Percentiles rank a stretch among this genome's conserved stretches.
These are phyloP conservation scores for Aquilaria yunnanensis DNA, from an alignment of 345 rosid species.

Conservation along the genomic window DNA sequence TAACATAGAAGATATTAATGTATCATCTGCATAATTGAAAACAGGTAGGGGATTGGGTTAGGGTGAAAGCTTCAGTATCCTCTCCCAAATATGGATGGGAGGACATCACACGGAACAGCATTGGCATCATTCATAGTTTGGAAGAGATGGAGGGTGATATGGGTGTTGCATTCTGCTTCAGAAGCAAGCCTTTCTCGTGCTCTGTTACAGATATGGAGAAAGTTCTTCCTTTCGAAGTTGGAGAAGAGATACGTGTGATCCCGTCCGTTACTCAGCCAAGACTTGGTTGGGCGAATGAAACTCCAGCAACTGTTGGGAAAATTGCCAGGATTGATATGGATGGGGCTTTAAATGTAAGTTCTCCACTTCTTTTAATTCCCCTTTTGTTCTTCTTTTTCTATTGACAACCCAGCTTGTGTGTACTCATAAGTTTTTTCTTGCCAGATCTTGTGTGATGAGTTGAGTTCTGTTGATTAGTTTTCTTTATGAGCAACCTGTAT, in stretches of 20 bases:
- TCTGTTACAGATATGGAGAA: conserved; percentile 94
- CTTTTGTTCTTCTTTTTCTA: background rate
- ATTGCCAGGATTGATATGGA: conserved; percentile 90
- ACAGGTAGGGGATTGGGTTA: conserved; percentile 98
- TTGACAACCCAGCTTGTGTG: background rate
- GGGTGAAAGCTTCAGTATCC: conserved; percentile 88
- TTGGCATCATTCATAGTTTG: conserved; percentile 87
- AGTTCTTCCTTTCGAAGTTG: conserved; percentile 80
- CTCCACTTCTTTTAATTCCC: conserved; percentile 2
- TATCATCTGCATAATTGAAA: conserved; percentile 10
- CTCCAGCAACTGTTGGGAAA: conserved; percentile 90
- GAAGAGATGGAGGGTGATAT: conserved; percentile 97
- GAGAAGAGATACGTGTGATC: conserved; percentile 79
- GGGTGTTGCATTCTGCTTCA: conserved; percentile 90
- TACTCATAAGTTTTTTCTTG: background rate
- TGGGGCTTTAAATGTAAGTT: conserved; percentile 88
- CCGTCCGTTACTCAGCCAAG: conserved; percentile 79
- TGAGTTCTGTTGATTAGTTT: background rate
- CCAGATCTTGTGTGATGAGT: background rate
- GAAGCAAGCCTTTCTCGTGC: conserved; percentile 86
- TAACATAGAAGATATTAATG: background rate
- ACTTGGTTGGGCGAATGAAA: conserved; percentile 97
- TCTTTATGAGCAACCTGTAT: background rate
- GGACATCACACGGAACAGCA: conserved; percentile 70
- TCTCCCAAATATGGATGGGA: conserved; percentile 99